These are phyloP conservation scores for Candida chilensis DNA, from an alignment of 805 yeast genomes.

Conservation along the genomic window DNA sequence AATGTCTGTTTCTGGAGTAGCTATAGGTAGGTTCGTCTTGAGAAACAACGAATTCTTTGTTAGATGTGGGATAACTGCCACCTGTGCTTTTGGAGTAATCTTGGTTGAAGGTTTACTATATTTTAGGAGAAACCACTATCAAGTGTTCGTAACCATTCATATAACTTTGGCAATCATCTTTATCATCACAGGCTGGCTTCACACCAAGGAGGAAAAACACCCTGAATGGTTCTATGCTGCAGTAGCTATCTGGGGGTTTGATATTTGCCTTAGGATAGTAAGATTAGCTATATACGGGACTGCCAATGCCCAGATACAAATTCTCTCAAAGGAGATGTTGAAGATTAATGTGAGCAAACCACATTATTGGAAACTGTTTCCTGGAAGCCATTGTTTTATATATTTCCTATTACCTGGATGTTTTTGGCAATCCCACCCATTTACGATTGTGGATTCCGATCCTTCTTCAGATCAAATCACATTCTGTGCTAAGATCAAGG, in stretches of 20 bases:
- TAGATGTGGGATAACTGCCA: slow-evolving; percentile 25
- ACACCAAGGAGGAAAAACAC: slow-evolving; percentile 30
- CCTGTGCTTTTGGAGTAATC: slow-evolving; percentile 30
- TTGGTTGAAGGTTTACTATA: slow-evolving; percentile 38
- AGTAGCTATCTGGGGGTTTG: slow-evolving; percentile 41
- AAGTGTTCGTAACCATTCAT: slow-evolving; percentile 50
- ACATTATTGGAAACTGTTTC: slow-evolving; percentile 16
- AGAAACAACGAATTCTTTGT: no score
- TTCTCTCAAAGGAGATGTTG: slow-evolving; percentile 20
- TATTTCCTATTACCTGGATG: slow-evolving; percentile 21
- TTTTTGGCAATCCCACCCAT: slow-evolving; percentile 37
- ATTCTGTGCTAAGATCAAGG: slow-evolving; percentile 40
- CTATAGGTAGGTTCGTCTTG: no score
- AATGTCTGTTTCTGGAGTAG: no score
- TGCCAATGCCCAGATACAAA: slow-evolving; percentile 19
- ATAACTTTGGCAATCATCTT: slow-evolving; percentile 44
- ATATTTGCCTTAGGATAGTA: slow-evolving; percentile 29
- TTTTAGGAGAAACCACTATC: slow-evolving; percentile 49
- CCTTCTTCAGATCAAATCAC: slow-evolving; percentile 21
- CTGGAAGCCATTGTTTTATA: slow-evolving; percentile 31
- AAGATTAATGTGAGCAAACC: slow-evolving; percentile 23
- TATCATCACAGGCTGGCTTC: slow-evolving; percentile 49
- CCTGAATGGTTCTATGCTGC: slow-evolving; percentile 23
- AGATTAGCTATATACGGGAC: slow-evolving; percentile 28
- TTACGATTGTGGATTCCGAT: slow-evolving; percentile 32